Base-by-base conservation (phyloP, 306 rosid genomes). In the Sesbania bispinosa region DNA sequence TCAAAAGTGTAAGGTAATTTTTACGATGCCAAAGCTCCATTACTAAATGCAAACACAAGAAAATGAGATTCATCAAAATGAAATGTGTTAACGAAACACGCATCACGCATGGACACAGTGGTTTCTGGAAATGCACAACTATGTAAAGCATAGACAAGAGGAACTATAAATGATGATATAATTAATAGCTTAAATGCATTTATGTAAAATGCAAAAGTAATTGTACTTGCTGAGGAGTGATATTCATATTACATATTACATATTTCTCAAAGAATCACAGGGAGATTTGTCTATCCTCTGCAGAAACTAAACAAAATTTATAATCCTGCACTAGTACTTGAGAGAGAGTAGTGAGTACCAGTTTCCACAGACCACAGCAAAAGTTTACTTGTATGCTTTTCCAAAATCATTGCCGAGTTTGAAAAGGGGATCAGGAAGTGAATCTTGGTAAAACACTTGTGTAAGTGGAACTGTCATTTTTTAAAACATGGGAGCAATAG, bases 31-130 rank as follows among this genome's bases (percentile, higher is more conserved):
- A 64, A 73, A 67, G 45, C 24, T 35, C 23, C 59, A 67, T 60
- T 24, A 26, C 38, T 26, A 61, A 51, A 52, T 54, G 50, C 42
- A 63, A 23, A 18, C 38, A 20, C 63, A 23, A 50, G 30, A 39
- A 30, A 52, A 48, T 5, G 35, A 30, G 14, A 48, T 36, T 60
- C 73, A 18, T 61, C 59, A 51, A 61, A 66, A 74, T 51, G 53
- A 15, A 35, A 46, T 53, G 33, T 60, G 48, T 32, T 41, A 23
- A 2, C n/a, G 13, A 63, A 39, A 69, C n/a, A n/a, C n/a, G n/a
- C n/a, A n/a, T n/a, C n/a, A n/a, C n/a, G 9, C 1, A 3, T 32
- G 36, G 8, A 32, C 36, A 32, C 36, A 32, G 46, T 26, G 14
- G 46, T 75, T 33, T n/a, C n/a, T n/a, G n/a, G n/a, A n/a, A n/a